phyloP scores from a whole-genome alignment of 768 basidiomycete species.

The Hypholoma fasciculare region DNA sequence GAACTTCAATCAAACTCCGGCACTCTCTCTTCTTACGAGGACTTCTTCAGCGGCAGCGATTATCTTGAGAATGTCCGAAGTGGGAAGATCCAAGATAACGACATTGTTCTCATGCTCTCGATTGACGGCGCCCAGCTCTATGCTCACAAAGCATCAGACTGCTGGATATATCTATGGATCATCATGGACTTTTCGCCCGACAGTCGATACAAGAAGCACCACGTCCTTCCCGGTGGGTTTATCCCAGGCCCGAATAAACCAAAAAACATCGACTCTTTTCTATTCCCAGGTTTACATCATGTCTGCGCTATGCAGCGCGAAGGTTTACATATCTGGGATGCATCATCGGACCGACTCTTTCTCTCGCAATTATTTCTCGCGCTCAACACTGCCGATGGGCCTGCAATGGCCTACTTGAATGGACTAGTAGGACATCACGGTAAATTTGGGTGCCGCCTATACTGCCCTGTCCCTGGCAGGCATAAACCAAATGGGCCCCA shows the following conservation, averaged over 20 bases:
- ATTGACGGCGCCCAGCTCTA: slow-evolving; percentile 43
- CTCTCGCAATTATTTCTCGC: slow-evolving; percentile 3
- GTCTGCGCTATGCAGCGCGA: slow-evolving; percentile 9
- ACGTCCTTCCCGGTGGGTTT: slow-evolving; percentile 21
- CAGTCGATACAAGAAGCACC: slow-evolving; percentile 4
- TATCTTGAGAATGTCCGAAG: slow-evolving; percentile 24
- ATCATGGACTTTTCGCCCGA: slow-evolving; percentile 27
- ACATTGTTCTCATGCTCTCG: slow-evolving; percentile 33
- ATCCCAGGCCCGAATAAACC: slow-evolving; percentile 25
- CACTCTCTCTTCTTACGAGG: slow-evolving; percentile 17
- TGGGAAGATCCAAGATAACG: slow-evolving; percentile 24
- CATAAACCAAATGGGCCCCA: slow-evolving; percentile 24
- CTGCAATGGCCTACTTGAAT: slow-evolving; percentile 25
- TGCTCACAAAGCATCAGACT: slow-evolving; percentile 19
- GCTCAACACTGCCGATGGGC: slow-evolving; percentile 24
- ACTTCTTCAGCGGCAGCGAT: slow-evolving; percentile 17
- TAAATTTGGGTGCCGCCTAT: slow-evolving; percentile 11
- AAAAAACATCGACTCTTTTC: slow-evolving; percentile 18
- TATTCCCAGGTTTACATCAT: slow-evolving; percentile 19
- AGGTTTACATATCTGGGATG: slow-evolving; percentile 30
- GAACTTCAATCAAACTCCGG: slow-evolving; percentile 1
- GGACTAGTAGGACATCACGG: slow-evolving; percentile 28
- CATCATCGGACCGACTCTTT: slow-evolving; percentile 1
- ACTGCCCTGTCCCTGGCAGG: slow-evolving; percentile 29
- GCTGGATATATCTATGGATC: slow-evolving; percentile 35